phyloP scores from a whole-genome alignment of 495 filamentous ascomycete genomes.

The Penicillium soppii region DNA sequence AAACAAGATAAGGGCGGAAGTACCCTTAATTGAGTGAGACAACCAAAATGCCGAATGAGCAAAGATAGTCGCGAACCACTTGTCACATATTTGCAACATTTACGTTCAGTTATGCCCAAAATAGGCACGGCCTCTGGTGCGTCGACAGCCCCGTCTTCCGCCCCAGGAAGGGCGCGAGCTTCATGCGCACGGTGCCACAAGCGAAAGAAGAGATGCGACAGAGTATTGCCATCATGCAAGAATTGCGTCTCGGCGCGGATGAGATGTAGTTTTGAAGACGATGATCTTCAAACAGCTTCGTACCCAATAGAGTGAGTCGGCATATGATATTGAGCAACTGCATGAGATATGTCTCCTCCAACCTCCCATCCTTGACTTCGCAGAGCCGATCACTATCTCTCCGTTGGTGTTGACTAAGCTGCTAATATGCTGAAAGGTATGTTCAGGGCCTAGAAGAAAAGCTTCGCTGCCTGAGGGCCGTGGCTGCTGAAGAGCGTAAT shows the following conservation, averaged over 20 bases:
- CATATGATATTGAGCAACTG: background rate
- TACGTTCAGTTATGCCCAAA: background rate
- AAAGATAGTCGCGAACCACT: too few species aligned
- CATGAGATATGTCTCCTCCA: background rate
- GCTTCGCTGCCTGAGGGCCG: background rate
- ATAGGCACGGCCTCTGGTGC: background rate
- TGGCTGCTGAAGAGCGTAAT: background rate
- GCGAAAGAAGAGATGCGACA: constrained; percentile 40
- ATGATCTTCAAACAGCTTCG: constrained; percentile 32
- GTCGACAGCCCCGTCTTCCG: background rate
- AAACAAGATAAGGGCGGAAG: background rate
- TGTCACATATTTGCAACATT: background rate
- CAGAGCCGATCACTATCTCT: background rate
- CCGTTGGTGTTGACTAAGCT: background rate
- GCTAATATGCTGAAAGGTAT: constrained; percentile 24
- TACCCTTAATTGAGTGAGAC: too few species aligned
- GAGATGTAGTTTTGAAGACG: constrained; percentile 36
- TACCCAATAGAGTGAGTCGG: constrained; percentile 37
- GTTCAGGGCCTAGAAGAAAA: constrained; percentile 31
- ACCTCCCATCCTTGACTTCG: background rate
- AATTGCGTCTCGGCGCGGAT: constrained; percentile 32
- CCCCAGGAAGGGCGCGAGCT: constrained; percentile 11
- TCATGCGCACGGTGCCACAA: constrained; percentile 39
- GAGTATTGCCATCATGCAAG: constrained; percentile 31
- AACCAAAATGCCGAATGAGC: too few species aligned